These are phyloP conservation scores for Arthroderma uncinatum DNA, from an alignment of 2,329 filamentous ascomycete genomes.

Conservation along the genomic window DNA sequence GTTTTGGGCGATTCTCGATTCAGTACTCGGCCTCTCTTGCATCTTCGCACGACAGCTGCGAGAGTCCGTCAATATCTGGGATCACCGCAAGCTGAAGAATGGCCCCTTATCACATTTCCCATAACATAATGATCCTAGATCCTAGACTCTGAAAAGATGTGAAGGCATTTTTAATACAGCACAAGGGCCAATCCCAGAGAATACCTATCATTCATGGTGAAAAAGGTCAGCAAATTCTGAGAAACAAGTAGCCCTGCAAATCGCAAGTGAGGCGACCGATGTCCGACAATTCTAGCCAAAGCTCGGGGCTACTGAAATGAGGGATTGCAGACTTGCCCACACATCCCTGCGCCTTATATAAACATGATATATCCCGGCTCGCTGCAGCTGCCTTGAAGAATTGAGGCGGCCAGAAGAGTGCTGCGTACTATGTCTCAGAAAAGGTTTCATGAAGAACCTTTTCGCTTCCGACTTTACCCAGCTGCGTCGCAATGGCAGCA, in stretches of 20 bases:
- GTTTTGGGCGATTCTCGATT: background rate
- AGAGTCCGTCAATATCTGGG: background rate
- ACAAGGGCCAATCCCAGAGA: no score
- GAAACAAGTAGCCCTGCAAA: background rate
- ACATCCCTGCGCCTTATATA: background rate
- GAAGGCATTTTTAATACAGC: background rate
- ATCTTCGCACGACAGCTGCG: conserved; percentile 1
- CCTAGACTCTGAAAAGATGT: background rate
- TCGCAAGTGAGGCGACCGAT: background rate
- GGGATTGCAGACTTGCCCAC: background rate
- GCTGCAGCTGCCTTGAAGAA: background rate
- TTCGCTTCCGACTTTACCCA: background rate
- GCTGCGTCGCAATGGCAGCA: background rate
- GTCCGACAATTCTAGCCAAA: background rate
- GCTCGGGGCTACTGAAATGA: background rate
- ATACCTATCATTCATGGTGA: background rate
- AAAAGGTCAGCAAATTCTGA: background rate
- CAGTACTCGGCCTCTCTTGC: background rate
- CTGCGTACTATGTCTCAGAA: conserved; percentile 1
- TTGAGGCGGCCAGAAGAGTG: background rate
- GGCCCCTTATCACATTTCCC: background rate
- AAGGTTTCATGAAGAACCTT: background rate
- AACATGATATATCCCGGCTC: background rate
- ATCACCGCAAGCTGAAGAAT: background rate
- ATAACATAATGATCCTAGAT: background rate